Evolutionary conservation across 352 stramenopile species (phyloP), one percentile per base, ranked within the genome.

Genomic region (Globisporangium uncinulatum): DNA sequence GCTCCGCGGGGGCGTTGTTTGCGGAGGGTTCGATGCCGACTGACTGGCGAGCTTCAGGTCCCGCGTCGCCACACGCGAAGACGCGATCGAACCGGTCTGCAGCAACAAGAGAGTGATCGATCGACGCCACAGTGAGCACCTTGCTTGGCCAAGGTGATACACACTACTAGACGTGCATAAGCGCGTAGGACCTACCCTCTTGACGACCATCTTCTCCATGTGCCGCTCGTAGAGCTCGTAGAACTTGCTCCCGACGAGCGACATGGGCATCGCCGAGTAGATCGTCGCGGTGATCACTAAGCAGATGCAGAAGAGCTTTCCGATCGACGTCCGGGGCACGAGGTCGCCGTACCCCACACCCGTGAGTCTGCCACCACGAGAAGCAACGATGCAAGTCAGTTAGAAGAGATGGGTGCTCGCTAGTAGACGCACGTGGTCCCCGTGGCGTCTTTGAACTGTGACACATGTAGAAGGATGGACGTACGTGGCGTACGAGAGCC

Each of bases 301-400:
- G 45, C 79, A 68, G 10, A 92, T 80, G 41, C 62, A 71, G 31
- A 92, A 83, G 19, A 88, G 58, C 13, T 82, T 76, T 17, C 83
- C 83, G 13, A 93, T 67, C 13, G 76, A 62, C 11, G 83, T 91
- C 11, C 80, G 72, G 5, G 79, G 66, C 8, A 74, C 56, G 31
- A 91, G 59, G 34, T 93, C 83, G n/a, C 83, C 83, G 36, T 90
- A 91, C 0, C 83, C 83, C 5, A 91, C 81, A 4, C 74, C 85
- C 6, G 83, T 91, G 13, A 91, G 57, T 5, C 78, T 88, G 3
- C 5, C 17, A 36, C 9, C 17, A 39, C n/a, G 41, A 48, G 9
- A 48, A 10, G 6, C 15, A 19, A 5, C 10, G 43, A 29, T 48
- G 43, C n/a, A 19, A 13, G 44, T 50, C 19, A 29, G 24, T 29